Evolutionary conservation across 257 asterid genomes (phyloP), one percentile per base, ranked within the genome.

Genomic region (Capsicum chinense): DNA sequence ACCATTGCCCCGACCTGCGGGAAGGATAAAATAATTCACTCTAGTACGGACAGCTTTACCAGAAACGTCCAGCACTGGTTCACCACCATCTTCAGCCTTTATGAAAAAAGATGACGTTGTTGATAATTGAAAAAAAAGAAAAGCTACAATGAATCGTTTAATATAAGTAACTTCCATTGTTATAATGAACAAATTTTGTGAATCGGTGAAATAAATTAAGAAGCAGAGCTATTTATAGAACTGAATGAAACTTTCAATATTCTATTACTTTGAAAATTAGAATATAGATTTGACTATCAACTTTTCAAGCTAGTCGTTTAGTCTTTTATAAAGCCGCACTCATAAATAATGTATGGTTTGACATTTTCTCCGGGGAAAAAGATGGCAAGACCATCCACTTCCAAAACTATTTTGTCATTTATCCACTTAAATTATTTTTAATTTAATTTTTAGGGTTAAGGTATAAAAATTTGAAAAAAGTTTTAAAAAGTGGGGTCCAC

Each of bases 21-120:
- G 84, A 17, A 68, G 11, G 33, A 84, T 67, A 33, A 39, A 79
- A 83, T 84, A 79, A 8, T 35, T 42, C 17, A 44, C 81, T 6
- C 64, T 56, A 6, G 37, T 66, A 48, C 16, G 71, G 47, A 84
- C 39, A 0, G 8, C 9, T 4, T 56, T 37, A 17, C 81, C 74
- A 2, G 73, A 57, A 12, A 42, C 39, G 6, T 79, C 84, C 17
- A 66, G 62, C 58, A 84, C 74, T 1, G 69, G 62, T 17, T 64
- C 71, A 0, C 50, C 10, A 17, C 14, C 52, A 48, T 17, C 35
- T 70, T 70, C 37, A 42, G 79, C 79, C 5, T 70, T 70, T 42
- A 70, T 56, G 9, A 17, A 16, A 0, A 44, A 70, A n/a, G 2
- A 70, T 8, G 26, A 7, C 2, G 9, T 44, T 44, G 79, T 17